These are phyloP conservation scores for Xylaria sp. DNA, from an alignment of 2,329 filamentous ascomycete species.

Conservation along the genomic window DNA sequence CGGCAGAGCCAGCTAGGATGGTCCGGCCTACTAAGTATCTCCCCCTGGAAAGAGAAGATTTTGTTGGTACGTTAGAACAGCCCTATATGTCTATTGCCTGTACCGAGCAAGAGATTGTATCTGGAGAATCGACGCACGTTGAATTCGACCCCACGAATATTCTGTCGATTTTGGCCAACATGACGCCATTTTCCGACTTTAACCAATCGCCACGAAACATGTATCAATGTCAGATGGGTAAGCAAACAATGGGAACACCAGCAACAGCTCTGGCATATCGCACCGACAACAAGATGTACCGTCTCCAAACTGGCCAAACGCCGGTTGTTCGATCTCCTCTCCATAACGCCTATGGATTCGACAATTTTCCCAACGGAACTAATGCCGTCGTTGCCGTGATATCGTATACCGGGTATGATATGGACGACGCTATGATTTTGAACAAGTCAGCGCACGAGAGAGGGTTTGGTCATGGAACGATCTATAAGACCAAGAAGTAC, in stretches of 20 bases:
- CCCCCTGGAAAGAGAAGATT: conserved; percentile 84
- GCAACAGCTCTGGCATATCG: conserved; percentile 85
- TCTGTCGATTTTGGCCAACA: conserved; percentile 95
- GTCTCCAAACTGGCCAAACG: conserved; percentile 93
- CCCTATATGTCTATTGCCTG: conserved; percentile 98
- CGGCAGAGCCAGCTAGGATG: conserved; percentile 86
- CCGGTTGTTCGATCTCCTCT: conserved; percentile 91
- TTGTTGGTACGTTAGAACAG: conserved; percentile 92
- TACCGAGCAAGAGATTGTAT: conserved; percentile 84
- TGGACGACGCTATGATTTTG: conserved; percentile 99
- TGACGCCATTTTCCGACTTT: conserved; percentile 98
- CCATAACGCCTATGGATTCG: conserved; percentile 94
- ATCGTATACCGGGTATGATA: conserved; percentile 98
- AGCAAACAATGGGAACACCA: conserved; percentile 98
- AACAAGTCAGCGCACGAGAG: conserved; percentile 97
- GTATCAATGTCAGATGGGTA: conserved; percentile 99
- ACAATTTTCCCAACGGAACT: conserved; percentile 97
- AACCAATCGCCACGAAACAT: conserved; percentile 99
- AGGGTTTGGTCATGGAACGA: conserved; percentile 93
- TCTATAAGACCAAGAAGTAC: conserved; percentile 97
- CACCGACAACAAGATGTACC: conserved; percentile 97
- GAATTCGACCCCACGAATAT: conserved; percentile 97
- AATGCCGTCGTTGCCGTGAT: conserved; percentile 98
- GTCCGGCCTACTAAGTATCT: conserved; percentile 92
- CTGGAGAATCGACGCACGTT: conserved; percentile 91